phyloP scores from a whole-genome alignment of 345 rosid genomes.

The Xanthoceras sorbifolium region DNA sequence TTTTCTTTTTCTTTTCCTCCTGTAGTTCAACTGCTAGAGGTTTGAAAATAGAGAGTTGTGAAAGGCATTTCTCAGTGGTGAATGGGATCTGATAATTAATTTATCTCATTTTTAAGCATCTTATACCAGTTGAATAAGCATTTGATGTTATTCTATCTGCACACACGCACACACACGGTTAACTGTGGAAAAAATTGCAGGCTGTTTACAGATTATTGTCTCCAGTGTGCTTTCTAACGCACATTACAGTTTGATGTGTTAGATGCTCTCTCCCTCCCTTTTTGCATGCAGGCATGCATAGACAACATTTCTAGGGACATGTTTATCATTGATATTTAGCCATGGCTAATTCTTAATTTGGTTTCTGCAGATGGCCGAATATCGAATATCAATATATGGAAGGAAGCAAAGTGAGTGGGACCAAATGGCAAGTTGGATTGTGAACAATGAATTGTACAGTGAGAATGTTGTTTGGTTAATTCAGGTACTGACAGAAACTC shows the following conservation, averaged over 20 bases:
- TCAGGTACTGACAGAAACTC: slow-evolving; percentile 62
- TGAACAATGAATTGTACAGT: slow-evolving; percentile 94
- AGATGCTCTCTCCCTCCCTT: neutral
- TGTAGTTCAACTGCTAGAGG: neutral
- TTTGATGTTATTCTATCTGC: neutral
- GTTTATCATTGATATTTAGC: neutral
- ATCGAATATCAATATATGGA: slow-evolving; percentile 95
- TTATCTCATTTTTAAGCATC: neutral
- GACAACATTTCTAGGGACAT: neutral
- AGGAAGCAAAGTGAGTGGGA: slow-evolving; percentile 99
- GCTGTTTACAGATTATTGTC: neutral
- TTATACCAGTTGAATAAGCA: neutral
- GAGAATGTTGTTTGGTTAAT: slow-evolving; percentile 99
- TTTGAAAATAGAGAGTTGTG: neutral
- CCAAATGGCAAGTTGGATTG: slow-evolving; percentile 99
- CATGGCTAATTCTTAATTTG: slow-evolving; percentile 21
- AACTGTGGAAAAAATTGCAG: neutral
- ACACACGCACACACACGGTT: too few relatives aligned
- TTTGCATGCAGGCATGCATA: neutral
- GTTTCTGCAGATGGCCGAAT: slow-evolving; percentile 92
- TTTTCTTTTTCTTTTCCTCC: neutral
- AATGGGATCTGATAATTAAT: neutral
- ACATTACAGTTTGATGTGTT: neutral
- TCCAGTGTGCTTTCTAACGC: neutral
- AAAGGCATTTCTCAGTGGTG: neutral